Base-by-base conservation (phyloP, 2,329 filamentous ascomycete species). In the Aspergillus chevalieri region DNA sequence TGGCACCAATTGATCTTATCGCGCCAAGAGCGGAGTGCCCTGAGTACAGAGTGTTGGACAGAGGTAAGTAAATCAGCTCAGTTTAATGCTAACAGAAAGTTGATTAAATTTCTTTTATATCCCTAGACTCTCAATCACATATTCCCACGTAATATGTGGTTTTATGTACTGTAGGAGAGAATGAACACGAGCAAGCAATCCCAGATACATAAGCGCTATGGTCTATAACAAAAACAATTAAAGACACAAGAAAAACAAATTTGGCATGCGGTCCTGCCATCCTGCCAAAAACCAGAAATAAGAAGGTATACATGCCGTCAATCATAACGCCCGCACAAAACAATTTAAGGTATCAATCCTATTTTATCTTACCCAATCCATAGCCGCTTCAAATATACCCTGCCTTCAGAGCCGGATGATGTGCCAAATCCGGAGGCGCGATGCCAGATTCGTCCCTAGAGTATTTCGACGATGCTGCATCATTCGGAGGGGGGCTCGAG, bases 381-480 rank as follows among this genome's bases (percentile, higher is more conserved):
- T 28, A 28, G 47, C 46, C 49, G 30, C 44, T 48, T 48, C 51
- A 65, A 17, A 60, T 47, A 44, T 61, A 60, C 2, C 49, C 57
- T 19, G 64, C 59, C 34, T 64, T 62, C 65, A 72, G 64, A 15
- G 73, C 72, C 6, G 81, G 72, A 60, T 84, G 81, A 58, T 82
- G 73, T 3, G 80, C 78, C 47, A 79, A 66, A 57, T 83, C 74
- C 2, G 81, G 81, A 56, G 75, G 70, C 44, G 76, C 69, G 38
- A 82, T 46, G 5, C 67, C 65, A 28, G 64, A 55, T 26, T 68
- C 59, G 46, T 69, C 64, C 26, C 60, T 54, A 9, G 65, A 63
- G 53, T 65, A 75, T 57, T 78, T 76, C 26, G 76, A 65, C 34
- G 64, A 66, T 12, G 65, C 60, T 7, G 59, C 56, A 46, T 64